phyloP scores from a whole-genome alignment of 2,329 filamentous ascomycete species.

The Fusarium nygamai region DNA sequence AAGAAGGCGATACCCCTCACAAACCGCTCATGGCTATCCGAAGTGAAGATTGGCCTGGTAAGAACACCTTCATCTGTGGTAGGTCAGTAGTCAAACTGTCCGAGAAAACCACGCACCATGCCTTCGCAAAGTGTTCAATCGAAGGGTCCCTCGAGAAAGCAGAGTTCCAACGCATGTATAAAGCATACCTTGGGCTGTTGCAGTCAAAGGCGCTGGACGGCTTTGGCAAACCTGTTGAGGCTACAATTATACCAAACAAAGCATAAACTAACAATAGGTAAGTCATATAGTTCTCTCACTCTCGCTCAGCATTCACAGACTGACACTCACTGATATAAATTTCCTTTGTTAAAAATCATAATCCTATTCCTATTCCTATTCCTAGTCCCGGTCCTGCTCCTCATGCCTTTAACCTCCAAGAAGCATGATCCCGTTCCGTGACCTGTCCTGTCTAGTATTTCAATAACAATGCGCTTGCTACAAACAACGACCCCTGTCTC shows the following conservation, averaged over 20 bases:
- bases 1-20: not conserved
- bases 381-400: not conserved
- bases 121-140: constrained; percentile 26
- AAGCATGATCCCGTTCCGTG: not conserved
- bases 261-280: not conserved
- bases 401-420: constrained; percentile 2
- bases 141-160: constrained; percentile 12
- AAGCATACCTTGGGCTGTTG: not conserved
- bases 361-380: not conserved
- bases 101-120: constrained; percentile 12
- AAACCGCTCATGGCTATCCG: constrained; percentile 13
- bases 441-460: constrained; percentile 16
- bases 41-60: not conserved
- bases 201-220: constrained; percentile 1
- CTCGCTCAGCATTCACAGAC: not conserved
- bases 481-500: constrained; percentile 14
- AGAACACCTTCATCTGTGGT: constrained; percentile 15
- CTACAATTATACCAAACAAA: not conserved
- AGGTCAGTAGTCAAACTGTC: constrained; percentile 34
- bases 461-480: constrained; percentile 35
- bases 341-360: constrained; percentile 5
- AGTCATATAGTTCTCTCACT: not conserved
- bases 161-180: constrained; percentile 10
- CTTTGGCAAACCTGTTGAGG: constrained; percentile 4
- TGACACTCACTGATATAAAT: not conserved